Base-by-base conservation (phyloP, 2,329 filamentous ascomycete genomes). In the Fusarium drepaniforme region DNA sequence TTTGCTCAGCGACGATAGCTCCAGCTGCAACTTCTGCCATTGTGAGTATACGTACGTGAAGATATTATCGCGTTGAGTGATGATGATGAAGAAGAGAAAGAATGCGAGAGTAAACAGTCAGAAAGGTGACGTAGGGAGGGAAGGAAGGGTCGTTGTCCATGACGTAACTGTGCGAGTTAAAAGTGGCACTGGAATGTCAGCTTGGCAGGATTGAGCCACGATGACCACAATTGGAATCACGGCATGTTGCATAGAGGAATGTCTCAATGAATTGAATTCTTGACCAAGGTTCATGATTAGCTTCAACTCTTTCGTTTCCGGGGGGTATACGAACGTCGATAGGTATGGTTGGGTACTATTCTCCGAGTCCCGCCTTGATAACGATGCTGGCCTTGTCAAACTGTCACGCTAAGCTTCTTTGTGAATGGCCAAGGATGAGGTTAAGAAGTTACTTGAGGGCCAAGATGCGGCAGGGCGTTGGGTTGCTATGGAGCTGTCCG, bases 21-120 rank as follows among this genome's bases (percentile, higher is more conserved):
- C 75, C 75, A 38, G 70, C 75, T 67, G 75, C 75, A 8, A 77
- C 28, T 66, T 77, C 75, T 42, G 75, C 75, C 75, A 77, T 77
- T 60, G 30, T 66, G 42, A 51, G 44, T 37, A 28, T 35, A 35
- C 37, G 42, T 51, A 35, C 44, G 42, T 51, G 30, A 61, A 13
- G 12, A 35, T 35, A 35, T 40, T 18, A 21, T 23, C 13, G 28
- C 3, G 33, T 8, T 25, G 23, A 53, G 23, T 9, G 46, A 5
- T 30, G 37, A 15, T 11, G 18, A 42, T 42, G 23, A n/a, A 44
- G 38, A 5, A 21, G 58, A 11, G 18, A 42, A 21, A 21, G n/a
- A 44, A n/a, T 33, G 13, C 25, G 15, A 13, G 25, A 61, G 37
- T 33, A 61, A 25, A 25, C 18, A 38, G 40, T 25, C 3, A 28